Evolutionary conservation across 108 stramenopile species (phyloP).

Genomic region (Discostella stelligeroides): DNA sequence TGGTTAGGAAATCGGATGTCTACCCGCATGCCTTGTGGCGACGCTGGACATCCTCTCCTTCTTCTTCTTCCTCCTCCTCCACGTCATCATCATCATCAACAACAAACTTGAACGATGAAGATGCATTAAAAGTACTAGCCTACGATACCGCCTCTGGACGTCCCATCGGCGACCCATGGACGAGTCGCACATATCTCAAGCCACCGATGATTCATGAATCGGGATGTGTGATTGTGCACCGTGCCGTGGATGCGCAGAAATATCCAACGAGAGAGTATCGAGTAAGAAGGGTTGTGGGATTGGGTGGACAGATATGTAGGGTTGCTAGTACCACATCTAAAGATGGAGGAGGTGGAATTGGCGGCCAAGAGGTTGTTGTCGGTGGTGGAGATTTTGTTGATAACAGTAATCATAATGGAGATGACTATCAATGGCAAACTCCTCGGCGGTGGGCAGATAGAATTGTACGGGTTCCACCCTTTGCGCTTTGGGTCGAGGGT

Average conservation of each 20-base stretch:
- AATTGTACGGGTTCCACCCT: constrained; percentile 39
- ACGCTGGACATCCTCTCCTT: background rate
- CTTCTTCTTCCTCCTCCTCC: too few relatives aligned
- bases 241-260: constrained; percentile 40
- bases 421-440: too few relatives aligned
- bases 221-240: constrained; percentile 37
- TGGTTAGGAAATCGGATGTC: constrained; percentile 63
- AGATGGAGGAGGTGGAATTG: too few relatives aligned
- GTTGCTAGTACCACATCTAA: too few relatives aligned
- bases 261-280: constrained; percentile 51
- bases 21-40: background rate
- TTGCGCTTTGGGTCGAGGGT: constrained; percentile 74
- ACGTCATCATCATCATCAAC: background rate
- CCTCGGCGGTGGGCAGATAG: background rate
- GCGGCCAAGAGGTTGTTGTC: too few relatives aligned
- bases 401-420: too few relatives aligned
- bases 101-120: constrained; percentile 14
- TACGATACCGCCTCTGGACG: constrained; percentile 36
- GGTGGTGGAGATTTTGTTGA: too few relatives aligned
- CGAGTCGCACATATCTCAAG: constrained; percentile 26
- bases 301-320: constrained; percentile 69
- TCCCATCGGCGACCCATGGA: constrained; percentile 33
- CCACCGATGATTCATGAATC: constrained; percentile 37
- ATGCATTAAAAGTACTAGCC: constrained; percentile 35
- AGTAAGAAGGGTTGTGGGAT: constrained; percentile 68